A percentile compares a stretch with the other conserved stretches of the same genome.
phyloP scores from a whole-genome alignment of 768 basidiomycete species.

The Russula virescens region DNA sequence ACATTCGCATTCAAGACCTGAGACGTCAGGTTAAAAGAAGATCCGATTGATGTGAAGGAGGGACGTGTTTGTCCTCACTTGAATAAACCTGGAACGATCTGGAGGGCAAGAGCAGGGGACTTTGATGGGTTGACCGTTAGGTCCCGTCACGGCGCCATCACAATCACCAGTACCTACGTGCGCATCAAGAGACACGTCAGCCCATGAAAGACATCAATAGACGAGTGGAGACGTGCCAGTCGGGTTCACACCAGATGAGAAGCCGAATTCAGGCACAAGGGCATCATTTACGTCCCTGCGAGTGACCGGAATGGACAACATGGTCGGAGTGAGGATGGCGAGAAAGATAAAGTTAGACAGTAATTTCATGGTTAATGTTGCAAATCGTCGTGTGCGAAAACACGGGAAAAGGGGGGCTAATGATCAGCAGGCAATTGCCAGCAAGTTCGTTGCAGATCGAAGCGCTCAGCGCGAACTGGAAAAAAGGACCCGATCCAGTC shows the following conservation, averaged over 20 bases:
- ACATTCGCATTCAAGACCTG: slow-evolving; percentile 19
- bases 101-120: slow-evolving; percentile 67
- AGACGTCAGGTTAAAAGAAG: slow-evolving; percentile 16
- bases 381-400: background rate
- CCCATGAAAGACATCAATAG: background rate
- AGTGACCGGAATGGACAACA: slow-evolving; percentile 11
- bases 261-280: slow-evolving; percentile 49
- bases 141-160: slow-evolving; percentile 54
- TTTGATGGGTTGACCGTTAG: slow-evolving; percentile 50
- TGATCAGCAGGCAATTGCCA: background rate
- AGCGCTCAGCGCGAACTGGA: slow-evolving; percentile 15
- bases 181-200: background rate
- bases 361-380: slow-evolving; percentile 12
- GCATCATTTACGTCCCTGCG: slow-evolving; percentile 10
- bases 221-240: slow-evolving; percentile 38
- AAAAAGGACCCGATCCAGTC: slow-evolving; percentile 18
- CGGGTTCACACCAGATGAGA: slow-evolving; percentile 50
- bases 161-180: slow-evolving; percentile 58
- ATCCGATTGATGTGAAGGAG: background rate
- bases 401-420: background rate
- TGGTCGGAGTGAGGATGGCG: slow-evolving; percentile 2
- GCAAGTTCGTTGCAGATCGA: slow-evolving; percentile 1
- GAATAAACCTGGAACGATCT: slow-evolving; percentile 44
- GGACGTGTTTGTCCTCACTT: slow-evolving; percentile 31
- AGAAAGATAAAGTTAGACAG: slow-evolving; percentile 6